Base-by-base conservation (phyloP, 352 stramenopile species). In the Thraustochytrium sp. region DNA sequence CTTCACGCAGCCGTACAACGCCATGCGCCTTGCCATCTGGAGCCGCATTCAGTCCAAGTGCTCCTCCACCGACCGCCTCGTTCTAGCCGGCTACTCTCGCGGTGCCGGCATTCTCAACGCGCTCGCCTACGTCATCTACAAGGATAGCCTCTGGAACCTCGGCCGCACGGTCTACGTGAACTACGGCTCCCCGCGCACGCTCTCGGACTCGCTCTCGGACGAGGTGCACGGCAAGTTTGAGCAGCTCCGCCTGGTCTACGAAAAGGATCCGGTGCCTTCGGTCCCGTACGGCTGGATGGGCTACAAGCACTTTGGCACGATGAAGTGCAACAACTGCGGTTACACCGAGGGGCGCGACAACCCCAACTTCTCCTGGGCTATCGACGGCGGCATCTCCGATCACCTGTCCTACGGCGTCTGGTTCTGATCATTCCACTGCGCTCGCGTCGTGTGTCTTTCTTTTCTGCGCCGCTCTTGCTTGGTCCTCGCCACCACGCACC, bases 221-320 rank as follows among this genome's bases (percentile, higher is more conserved):
- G 36, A 72, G 36, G 44, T 80, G 0, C 68, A 80, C 46, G 46
- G 46, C 37, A 34, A 80, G 5, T 80, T 80, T 26, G 26, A 9
- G n/a, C 68, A 80, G 46, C 31, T 46, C 3, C 68, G 68, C 5
- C 23, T 80, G 63, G 53, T 80, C 11, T 26, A 80, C 31, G 29
- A 64, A 4, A 31, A 40, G 18, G 68, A 80, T 3, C 1, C 42
- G 26, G 51, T 80, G 3, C 68, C 68, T 0, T 46, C 21, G 9
- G 29, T 80, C 1, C 68, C 68, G 9, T 80, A 80, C 51, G 68
- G 40, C 68, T 80, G 68, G 68, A 65, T 61, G 68, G 68, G 68
- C 51, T 80, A 80, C 68, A 80, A 80, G 68, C 68, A 80, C 42
- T 80, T 80, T 64, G 68, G 68, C 37, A 72, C 42, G 11, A 80